Evolutionary conservation across 345 rosid genomes (phyloP).

Genomic region (Gossypioides kirkii): DNA sequence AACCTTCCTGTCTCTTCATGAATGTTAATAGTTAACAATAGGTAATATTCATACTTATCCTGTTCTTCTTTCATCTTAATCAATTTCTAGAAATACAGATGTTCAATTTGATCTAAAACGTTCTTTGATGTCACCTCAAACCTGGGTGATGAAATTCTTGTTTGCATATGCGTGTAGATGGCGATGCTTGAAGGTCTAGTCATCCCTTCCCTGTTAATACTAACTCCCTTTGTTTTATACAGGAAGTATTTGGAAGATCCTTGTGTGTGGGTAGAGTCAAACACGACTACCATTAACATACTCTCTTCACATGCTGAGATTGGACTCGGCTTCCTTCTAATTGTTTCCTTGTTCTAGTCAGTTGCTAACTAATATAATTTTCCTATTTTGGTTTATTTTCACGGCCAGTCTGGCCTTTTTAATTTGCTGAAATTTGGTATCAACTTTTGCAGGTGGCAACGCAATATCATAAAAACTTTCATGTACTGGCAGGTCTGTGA

Average conservation of each 20-base stretch:
- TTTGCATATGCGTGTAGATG: not conserved
- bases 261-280: constrained; percentile 97
- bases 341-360: constrained; percentile 74
- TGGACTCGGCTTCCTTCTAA: constrained; percentile 77
- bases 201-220: not conserved
- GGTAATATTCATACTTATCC: not conserved
- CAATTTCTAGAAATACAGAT: not conserved
- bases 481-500: constrained; percentile 94
- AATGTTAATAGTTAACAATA: not conserved
- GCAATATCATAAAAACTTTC: constrained; percentile 84
- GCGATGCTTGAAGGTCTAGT: not conserved
- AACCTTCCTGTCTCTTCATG: not conserved
- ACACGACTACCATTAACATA: constrained; percentile 71
- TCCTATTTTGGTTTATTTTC: not conserved
- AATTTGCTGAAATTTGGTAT: not conserved
- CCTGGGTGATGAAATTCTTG: not conserved
- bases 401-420: not conserved
- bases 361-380: constrained; percentile 22
- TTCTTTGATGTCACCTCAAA: not conserved
- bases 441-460: constrained; percentile 74
- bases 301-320: constrained; percentile 89
- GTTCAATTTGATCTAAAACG: not conserved
- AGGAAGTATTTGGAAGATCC: constrained; percentile 91
- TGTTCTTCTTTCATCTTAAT: not conserved
- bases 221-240: constrained; percentile 20